These are phyloP conservation scores for Ogataea ganodermae DNA, from an alignment of 805 yeast genomes.

Conservation along the genomic window DNA sequence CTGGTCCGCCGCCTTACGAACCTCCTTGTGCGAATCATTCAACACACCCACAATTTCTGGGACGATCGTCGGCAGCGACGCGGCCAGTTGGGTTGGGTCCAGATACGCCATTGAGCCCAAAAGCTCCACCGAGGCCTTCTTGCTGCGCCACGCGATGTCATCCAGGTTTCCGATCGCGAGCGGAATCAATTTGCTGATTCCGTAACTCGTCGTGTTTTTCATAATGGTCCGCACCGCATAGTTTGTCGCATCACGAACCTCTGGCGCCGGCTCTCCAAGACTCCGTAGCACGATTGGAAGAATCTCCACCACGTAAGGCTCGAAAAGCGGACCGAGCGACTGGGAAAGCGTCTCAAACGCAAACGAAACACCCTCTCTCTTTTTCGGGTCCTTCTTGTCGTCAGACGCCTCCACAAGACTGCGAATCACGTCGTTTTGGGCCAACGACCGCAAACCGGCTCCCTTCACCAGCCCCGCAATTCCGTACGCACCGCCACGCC, in stretches of 20 bases:
- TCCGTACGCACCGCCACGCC: constrained; percentile 96
- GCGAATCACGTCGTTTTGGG: constrained; percentile 76
- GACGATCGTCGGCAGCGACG: constrained; percentile 84
- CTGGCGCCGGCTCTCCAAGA: constrained; percentile 81
- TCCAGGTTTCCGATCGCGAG: constrained; percentile 83
- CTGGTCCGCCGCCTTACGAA: constrained; percentile 90
- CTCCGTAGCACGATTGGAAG: constrained; percentile 78
- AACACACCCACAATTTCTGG: constrained; percentile 96
- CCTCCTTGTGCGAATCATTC: constrained; percentile 95
- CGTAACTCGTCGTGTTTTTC: constrained; percentile 89
- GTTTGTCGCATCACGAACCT: constrained; percentile 88
- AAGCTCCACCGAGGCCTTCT: constrained; percentile 94
- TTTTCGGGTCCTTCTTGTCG: constrained; percentile 70
- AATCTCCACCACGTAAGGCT: constrained; percentile 90
- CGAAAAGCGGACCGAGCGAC: constrained; percentile 75
- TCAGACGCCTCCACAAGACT: constrained; percentile 80
- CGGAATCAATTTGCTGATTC: constrained; percentile 89
- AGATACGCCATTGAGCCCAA: constrained; percentile 97
- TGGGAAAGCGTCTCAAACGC: constrained; percentile 83
- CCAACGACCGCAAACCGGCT: constrained; percentile 74
- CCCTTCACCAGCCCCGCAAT: constrained; percentile 93
- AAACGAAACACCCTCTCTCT: constrained; percentile 85
- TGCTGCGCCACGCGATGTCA: constrained; percentile 88
- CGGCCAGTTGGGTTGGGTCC: constrained; percentile 90
- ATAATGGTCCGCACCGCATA: constrained; percentile 84